Conservation (phyloP, 441 rosid species). For the Populus trichocarpa region DNA sequence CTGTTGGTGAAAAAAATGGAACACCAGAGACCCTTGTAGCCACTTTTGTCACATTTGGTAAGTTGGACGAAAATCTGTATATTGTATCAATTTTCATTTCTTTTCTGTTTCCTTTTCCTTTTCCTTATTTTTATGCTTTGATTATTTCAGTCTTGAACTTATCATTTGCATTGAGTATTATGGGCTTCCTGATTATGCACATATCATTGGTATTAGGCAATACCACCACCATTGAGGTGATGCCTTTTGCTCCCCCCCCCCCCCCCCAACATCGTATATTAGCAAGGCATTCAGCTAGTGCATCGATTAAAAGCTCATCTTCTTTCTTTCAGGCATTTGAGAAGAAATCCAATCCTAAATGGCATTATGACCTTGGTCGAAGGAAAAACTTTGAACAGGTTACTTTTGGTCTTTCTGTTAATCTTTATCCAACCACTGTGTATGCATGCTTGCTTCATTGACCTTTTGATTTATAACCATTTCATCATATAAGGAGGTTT, state of each 20-base stretch:
- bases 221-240: constrained; percentile 89
- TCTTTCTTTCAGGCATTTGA: constrained; percentile 65
- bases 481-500: not conserved
- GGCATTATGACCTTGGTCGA: constrained; percentile 87
- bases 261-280: not conserved
- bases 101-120: constrained; percentile 9
- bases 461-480: not conserved
- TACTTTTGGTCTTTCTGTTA: not conserved
- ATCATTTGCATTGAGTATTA: constrained; percentile 72
- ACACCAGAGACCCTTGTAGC: constrained; percentile 68
- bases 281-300: not conserved
- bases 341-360: constrained; percentile 61
- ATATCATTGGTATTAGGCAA: constrained; percentile 55
- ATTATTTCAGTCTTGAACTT: constrained; percentile 66
- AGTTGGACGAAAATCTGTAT: constrained; percentile 10
- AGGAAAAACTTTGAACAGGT: constrained; percentile 90
- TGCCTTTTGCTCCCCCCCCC: not conserved
- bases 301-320: not conserved
- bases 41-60: constrained; percentile 73
- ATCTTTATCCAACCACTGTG: not conserved
- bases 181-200: constrained; percentile 92
- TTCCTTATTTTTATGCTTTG: constrained; percentile 10
- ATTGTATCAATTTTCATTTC: not conserved
- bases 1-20: constrained; percentile 66
- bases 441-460: not conserved